Base-by-base conservation (phyloP, 2,329 filamentous ascomycete species). In the Madurella mycetomatis region DNA sequence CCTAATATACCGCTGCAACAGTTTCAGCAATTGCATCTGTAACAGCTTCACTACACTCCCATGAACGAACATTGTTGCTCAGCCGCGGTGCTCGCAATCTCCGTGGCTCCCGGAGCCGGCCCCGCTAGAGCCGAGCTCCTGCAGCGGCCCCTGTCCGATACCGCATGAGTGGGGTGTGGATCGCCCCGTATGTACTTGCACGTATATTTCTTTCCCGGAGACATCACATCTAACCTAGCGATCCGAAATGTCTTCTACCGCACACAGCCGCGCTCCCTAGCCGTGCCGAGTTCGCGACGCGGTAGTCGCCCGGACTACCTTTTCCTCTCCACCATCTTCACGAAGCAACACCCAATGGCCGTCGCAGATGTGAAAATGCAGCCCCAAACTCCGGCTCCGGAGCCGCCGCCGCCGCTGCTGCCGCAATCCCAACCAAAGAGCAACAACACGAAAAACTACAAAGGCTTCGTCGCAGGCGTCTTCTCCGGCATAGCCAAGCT, bases 391-490 rank as follows among this genome's bases (percentile, higher is more conserved):
- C 34, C 49, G 47, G 47, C 51, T 8, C 37, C 59, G 47, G 50
- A 47, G n/a, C 55, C 60, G 34, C 41, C n/a, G n/a, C n/a, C n/a
- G n/a, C n/a, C n/a, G n/a, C n/a, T n/a, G n/a, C n/a, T n/a, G n/a
- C n/a, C 48, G 2, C 51, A 47, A 31, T 25, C 50, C 47, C 13
- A 41, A n/a, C 45, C 12, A 41, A 34, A 17, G 32, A 25, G 25
- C 32, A 2, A 32, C 41, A 37, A 34, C 41, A 58, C 59, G 64
- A 81, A 76, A 62, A 86, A 88, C 68, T 97, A 96, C 77, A 92
- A 90, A 66, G 94, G 92, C n/a, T 99, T 97, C 69, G 90, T 96
- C 30, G 94, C 90, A 1, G 94, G 94, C n/a, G 84, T 96, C 7
- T 96, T 96, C 68, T 95, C 90, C 39, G 94, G 94, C 19, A 87